These are phyloP conservation scores for Rhinocladiella mackenziei DNA, from an alignment of 2,329 filamentous ascomycete species.

Conservation along the genomic window DNA sequence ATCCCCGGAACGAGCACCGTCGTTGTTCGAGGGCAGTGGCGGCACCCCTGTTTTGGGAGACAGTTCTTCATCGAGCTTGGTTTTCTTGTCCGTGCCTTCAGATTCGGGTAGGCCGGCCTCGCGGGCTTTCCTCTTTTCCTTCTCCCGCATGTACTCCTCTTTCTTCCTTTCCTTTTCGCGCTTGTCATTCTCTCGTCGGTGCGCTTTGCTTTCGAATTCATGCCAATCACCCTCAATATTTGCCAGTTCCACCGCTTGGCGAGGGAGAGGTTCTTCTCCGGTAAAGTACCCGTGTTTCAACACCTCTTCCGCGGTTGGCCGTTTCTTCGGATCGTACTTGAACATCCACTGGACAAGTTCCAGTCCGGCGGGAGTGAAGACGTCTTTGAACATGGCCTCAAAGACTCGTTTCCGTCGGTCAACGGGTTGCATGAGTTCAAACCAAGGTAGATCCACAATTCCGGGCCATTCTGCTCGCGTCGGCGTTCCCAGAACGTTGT, in stretches of 20 bases:
- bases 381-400: constrained; percentile 73
- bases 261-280: constrained; percentile 69
- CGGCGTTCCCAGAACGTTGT: constrained; percentile 83
- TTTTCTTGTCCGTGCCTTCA: constrained; percentile 12
- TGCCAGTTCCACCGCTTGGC: constrained; percentile 77
- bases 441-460: constrained; percentile 94
- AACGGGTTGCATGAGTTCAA: constrained; percentile 78
- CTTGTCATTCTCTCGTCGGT: constrained; percentile 80
- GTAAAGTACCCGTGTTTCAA: constrained; percentile 86
- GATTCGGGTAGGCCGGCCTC: constrained; percentile 23
- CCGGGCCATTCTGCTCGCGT: constrained; percentile 81
- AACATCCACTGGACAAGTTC: constrained; percentile 83
- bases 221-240: constrained; percentile 93
- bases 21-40: constrained; percentile 12
- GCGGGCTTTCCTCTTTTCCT: constrained; percentile 42
- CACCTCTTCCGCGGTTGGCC: constrained; percentile 79
- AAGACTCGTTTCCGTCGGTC: constrained; percentile 67
- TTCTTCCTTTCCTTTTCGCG: constrained; percentile 55
- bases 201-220: constrained; percentile 94
- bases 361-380: constrained; percentile 74
- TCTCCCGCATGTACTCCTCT: constrained; percentile 50
- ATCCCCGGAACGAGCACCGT: constrained; percentile 7
- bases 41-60: constrained; percentile 3
- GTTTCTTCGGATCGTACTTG: constrained; percentile 76
- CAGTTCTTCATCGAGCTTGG: constrained; percentile 8